Conservation (phyloP, 2,329 filamentous ascomycete species). For the Alternaria tenuissima region DNA sequence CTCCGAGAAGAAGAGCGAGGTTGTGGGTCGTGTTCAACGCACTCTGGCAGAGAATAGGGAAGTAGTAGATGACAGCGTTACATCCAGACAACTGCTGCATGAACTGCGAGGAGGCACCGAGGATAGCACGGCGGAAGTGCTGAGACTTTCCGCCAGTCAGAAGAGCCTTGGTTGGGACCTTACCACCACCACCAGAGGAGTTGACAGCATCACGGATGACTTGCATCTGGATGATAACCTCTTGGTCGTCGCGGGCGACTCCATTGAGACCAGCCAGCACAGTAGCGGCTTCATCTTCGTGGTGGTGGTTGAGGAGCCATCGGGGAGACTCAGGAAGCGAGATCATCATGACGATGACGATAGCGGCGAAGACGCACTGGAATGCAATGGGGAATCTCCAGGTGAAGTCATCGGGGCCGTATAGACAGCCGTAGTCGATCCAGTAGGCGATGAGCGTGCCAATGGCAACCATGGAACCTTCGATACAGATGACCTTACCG, state of each 20-base stretch:
- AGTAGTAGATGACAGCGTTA: conserved; percentile 57
- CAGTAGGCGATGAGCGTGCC: conserved; percentile 61
- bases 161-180: conserved; percentile 53
- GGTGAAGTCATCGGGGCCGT: conserved; percentile 39
- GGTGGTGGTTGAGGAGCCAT: conserved; percentile 45
- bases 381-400: conserved; percentile 64
- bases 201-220: conserved; percentile 66
- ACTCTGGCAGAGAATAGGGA: conserved; percentile 54
- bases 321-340: conserved; percentile 40
- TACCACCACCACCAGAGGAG: conserved; percentile 46
- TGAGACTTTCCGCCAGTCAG: conserved; percentile 70
- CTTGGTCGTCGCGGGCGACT: conserved; percentile 59
- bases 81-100: conserved; percentile 63
- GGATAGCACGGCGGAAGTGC: conserved; percentile 68
- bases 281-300: conserved; percentile 57
- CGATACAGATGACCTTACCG: conserved; percentile 67
- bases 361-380: conserved; percentile 58
- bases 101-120: conserved; percentile 67
- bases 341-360: conserved; percentile 48
- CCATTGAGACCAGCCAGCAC: conserved; percentile 60
- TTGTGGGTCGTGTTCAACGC: conserved; percentile 61
- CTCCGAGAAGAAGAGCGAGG: conserved; percentile 56
- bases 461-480: conserved; percentile 60
- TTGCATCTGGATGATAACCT: conserved; percentile 66
- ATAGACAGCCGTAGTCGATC: conserved; percentile 58